These are phyloP conservation scores for Smallanthus sonchifolius DNA, from an alignment of 129 eudicot genomes.

Conservation along the genomic window DNA sequence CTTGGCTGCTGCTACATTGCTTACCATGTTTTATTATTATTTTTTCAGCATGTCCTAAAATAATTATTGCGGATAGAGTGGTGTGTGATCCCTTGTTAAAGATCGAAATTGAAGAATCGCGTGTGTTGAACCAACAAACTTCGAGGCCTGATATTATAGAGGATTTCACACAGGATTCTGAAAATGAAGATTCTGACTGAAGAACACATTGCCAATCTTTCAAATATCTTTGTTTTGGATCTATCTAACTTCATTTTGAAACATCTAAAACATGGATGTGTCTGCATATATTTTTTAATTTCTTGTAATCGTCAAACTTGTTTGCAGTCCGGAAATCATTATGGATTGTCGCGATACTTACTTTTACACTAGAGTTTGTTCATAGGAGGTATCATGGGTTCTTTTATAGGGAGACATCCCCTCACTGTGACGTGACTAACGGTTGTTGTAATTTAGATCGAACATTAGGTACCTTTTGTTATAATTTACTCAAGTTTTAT, in stretches of 20 bases:
- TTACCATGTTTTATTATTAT: constrained; percentile 1
- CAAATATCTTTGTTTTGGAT: neutral
- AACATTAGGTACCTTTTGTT: no score
- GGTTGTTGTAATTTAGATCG: no score
- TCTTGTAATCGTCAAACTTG: no score
- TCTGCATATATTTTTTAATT: neutral
- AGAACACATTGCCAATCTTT: constrained; percentile 1
- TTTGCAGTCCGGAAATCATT: no score
- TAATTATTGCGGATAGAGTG: constrained; percentile 40
- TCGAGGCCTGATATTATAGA: constrained; percentile 41
- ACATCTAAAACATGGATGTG: neutral
- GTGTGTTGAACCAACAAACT: constrained; percentile 42
- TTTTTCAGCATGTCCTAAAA: constrained; percentile 62
- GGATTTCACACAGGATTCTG: constrained; percentile 68
- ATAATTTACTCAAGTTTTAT: no score
- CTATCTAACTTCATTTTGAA: neutral
- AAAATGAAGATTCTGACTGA: constrained; percentile 35
- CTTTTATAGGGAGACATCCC: no score
- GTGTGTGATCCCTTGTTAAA: constrained; percentile 57
- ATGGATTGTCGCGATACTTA: no score
- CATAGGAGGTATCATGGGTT: no score
- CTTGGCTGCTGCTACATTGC: neutral
- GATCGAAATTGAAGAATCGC: constrained; percentile 72
- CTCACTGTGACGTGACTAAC: no score
- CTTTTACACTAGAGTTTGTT: no score